Evolutionary conservation across 768 basidiomycete species (phyloP).

Genomic region (Boletus reticulatus): DNA sequence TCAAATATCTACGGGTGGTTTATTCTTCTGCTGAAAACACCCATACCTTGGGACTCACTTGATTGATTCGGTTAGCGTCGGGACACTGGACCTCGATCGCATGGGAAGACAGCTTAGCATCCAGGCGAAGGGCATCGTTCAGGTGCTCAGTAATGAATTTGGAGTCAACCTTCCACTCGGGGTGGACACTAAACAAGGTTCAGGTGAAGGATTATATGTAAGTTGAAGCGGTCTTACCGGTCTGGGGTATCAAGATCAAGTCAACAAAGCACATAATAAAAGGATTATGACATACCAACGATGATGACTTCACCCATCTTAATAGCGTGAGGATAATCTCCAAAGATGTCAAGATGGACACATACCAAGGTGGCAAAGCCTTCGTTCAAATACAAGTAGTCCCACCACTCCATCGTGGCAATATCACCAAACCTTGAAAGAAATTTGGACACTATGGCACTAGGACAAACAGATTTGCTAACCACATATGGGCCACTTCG

Average conservation of each 20-base stretch:
- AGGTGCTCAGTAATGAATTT: slow-evolving; percentile 80
- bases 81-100: slow-evolving; percentile 91
- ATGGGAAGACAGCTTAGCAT: slow-evolving; percentile 85
- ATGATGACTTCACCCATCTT: slow-evolving; percentile 90
- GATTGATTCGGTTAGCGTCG: slow-evolving; percentile 81
- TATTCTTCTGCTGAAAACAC: background rate
- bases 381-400: slow-evolving; percentile 81
- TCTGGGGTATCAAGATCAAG: slow-evolving; percentile 37
- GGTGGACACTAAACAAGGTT: slow-evolving; percentile 54
- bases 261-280: slow-evolving; percentile 4
- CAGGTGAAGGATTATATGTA: background rate
- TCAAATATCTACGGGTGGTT: slow-evolving; percentile 73
- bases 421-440: slow-evolving; percentile 79
- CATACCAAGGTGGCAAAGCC: slow-evolving; percentile 84
- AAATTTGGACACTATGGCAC: slow-evolving; percentile 9
- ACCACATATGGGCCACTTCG: slow-evolving; percentile 86
- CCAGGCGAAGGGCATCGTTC: slow-evolving; percentile 73
- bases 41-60: slow-evolving; percentile 36
- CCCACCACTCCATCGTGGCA: slow-evolving; percentile 94
- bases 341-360: slow-evolving; percentile 2
- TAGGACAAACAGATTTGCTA: slow-evolving; percentile 13
- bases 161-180: slow-evolving; percentile 83
- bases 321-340: slow-evolving; percentile 2
- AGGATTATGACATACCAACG: slow-evolving; percentile 46
- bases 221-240: slow-evolving; percentile 41